phyloP scores from a whole-genome alignment of 148 eudicot species.

The Tetragonia tetragonoides region DNA sequence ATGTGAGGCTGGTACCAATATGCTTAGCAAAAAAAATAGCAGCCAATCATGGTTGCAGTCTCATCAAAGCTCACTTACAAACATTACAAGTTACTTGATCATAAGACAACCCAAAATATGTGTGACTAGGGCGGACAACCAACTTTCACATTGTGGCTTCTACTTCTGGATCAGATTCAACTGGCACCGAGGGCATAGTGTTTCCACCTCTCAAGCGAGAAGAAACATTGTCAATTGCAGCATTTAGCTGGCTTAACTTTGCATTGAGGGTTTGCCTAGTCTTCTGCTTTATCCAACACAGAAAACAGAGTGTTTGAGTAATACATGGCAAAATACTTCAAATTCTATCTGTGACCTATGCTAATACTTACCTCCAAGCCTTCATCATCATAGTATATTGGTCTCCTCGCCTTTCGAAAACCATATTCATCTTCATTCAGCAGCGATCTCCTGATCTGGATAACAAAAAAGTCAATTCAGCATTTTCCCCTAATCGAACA shows the following conservation, averaged over 20 bases:
- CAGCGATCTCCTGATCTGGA: conserved; percentile 65
- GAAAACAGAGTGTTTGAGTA: conserved; percentile 1
- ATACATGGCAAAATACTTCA: background rate
- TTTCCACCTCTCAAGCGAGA: conserved; percentile 74
- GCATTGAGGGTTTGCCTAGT: conserved; percentile 66
- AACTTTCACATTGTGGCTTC: conserved; percentile 54
- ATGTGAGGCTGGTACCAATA: background rate
- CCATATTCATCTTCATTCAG: conserved; percentile 82
- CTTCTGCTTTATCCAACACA: conserved; percentile 41
- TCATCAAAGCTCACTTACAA: conserved; percentile 9
- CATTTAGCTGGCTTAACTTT: conserved; percentile 70
- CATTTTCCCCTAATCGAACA: background rate
- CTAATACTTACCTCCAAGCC: conserved; percentile 63
- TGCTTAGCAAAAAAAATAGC: background rate
- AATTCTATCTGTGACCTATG: background rate
- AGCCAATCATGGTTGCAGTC: background rate
- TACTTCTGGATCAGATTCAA: conserved; percentile 53
- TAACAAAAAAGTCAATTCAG: conserved; percentile 8
- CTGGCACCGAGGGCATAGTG: conserved; percentile 49
- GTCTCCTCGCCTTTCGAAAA: conserved; percentile 65
- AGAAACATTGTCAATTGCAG: conserved; percentile 94
- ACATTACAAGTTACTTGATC: conserved; percentile 6
- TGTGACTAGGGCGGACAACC: conserved; percentile 8
- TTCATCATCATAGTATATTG: conserved; percentile 74
- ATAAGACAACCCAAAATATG: background rate